Base-by-base conservation (phyloP, 2,329 filamentous ascomycete species). In the Venturia oleaginea region DNA sequence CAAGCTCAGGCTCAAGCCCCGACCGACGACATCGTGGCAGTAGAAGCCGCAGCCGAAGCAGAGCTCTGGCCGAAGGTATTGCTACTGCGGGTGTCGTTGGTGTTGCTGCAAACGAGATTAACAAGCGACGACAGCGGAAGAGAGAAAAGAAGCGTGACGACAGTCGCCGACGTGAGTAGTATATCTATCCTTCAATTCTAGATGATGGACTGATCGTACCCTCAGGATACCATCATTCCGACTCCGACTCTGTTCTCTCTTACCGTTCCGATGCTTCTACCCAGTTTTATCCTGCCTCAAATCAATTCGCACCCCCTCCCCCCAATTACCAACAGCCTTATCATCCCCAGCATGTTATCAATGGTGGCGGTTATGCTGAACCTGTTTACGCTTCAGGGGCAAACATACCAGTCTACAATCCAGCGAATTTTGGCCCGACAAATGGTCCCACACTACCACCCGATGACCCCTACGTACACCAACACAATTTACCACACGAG, bases 1-100 rank as follows among this genome's bases (percentile, higher is more conserved):
- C 62, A 55, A 38, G 51, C 40, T 54, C 61, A 37, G 61, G 19
- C 34, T 66, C 64, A 19, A 66, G 65, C 46, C 24, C 64, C 34
- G 57, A 63, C 62, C 69, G 73, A 61, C 70, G 72, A 64, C 70
- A 73, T 43, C 64, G 68, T 62, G 69, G 70, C 61, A 70, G 70
- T 37, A 48, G 77, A 60, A 81, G 77, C 67, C 78, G 79, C 65
- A 80, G 80, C 66, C 78, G 80, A 34, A 80, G 77, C 65, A 78
- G 79, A 66, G 80, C 79, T 67, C 76, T 83, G 32, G 83, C 83
- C 24, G 80, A 80, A 66, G 81, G 81, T 32, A 84, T 82, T 32
- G 78, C 83, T 34, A 83, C 83, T 61, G 84, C 84, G 66, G 83
- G 81, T 62, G 83, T 80, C 24, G 82, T 81, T 61, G 84, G 81